Base-by-base conservation (phyloP, 805 yeast genomes). In the Candida tibetensis region DNA sequence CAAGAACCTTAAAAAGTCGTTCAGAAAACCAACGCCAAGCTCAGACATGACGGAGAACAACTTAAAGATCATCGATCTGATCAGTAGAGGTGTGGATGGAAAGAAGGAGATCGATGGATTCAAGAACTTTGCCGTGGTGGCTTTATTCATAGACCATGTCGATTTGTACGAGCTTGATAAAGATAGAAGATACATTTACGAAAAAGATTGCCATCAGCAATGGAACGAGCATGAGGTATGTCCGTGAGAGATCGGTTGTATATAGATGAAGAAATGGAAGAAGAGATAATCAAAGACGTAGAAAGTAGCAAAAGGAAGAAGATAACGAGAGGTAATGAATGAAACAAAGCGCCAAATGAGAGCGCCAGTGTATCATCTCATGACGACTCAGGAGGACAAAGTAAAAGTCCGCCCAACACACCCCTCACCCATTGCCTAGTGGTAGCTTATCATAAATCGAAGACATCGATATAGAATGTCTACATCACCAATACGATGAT, bases 21-120 rank as follows among this genome's bases (percentile, higher is more conserved):
- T 83, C 60, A 74, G 84, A 39, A 81, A 79, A 47, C 95, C 95
- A 0, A 61, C 71, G 1, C 95, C 95, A 2, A 82, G 82, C n/a
- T 63, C 79, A 1, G 61, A 65, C 16, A 53, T 87, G 53, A 74
- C 76, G 8, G 68, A 67, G 5, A 81, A 77, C 29, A 77, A 76
- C 40, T 67, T 69, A 26, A 77, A 76, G 47, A 57, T 69, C 39
- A 60, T 87, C 30, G 95, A 87, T 58, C 76, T 85, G 36, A 81
- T 87, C 32, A 70, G 76, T 33, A 72, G 95, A 48, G 91, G 95
- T 9, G 95, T 87, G 13, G 95, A 87, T 60, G 95, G 95, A 5
- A 72, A 77, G 30, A 74, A 77, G 52, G 81, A 77, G 35, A 80
- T 76, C 21, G 77, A 76, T 18, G 79, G 82, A 1, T 62, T 73